Evolutionary conservation across 495 filamentous ascomycete species (phyloP).

Genomic region (Talaromyces adpressus): DNA sequence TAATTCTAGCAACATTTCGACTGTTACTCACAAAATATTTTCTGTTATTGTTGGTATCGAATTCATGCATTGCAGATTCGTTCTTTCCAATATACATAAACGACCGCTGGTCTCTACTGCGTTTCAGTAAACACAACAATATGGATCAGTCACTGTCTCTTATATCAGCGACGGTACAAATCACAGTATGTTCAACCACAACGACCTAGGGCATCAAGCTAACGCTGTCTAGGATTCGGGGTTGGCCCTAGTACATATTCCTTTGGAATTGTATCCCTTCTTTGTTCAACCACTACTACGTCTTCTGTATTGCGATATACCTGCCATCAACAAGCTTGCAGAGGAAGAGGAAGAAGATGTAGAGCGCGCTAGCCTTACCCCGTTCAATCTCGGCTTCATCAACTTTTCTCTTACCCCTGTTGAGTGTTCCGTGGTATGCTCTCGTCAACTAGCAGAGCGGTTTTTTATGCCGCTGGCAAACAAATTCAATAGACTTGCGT

Average conservation of each 20-base stretch:
- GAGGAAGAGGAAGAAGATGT: conserved; percentile 23
- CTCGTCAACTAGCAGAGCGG: conserved; percentile 57
- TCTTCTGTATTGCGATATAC: conserved; percentile 64
- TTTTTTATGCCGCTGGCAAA: conserved; percentile 68
- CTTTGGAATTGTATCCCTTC: conserved; percentile 68
- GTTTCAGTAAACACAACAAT: conserved; percentile 11
- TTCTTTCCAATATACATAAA: neutral
- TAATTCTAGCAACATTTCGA: neutral
- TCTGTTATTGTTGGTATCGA: neutral
- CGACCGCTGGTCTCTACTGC: neutral
- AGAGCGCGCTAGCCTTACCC: conserved; percentile 25
- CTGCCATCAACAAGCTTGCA: conserved; percentile 22
- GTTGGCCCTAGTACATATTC: conserved; percentile 86
- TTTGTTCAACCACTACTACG: conserved; percentile 79
- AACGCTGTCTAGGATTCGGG: conserved; percentile 62
- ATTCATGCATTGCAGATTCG: neutral
- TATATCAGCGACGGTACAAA: conserved; percentile 50
- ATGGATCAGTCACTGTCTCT: conserved; percentile 42
- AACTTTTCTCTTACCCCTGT: conserved; percentile 90
- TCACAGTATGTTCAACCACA: conserved; percentile 37
- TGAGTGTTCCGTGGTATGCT: conserved; percentile 90
- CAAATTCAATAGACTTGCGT: conserved; percentile 24
- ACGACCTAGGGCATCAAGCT: neutral
- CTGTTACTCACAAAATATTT: neutral
- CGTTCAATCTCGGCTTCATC: conserved; percentile 57